These are phyloP conservation scores for Erodium trifolium DNA, from an alignment of 441 rosid genomes.

Conservation along the genomic window DNA sequence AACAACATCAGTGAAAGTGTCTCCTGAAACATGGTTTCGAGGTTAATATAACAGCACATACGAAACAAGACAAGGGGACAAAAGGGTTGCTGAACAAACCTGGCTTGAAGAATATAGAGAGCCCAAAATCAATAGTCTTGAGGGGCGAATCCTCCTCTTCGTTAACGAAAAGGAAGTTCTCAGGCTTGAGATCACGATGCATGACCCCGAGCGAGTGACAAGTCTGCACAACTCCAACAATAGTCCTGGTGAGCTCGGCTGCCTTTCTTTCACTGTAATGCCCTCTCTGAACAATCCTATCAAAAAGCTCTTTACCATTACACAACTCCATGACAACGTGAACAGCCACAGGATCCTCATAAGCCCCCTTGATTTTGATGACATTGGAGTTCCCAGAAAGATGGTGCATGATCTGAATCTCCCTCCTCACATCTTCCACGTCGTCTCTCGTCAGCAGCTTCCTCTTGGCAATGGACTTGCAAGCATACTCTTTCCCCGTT, in stretches of 20 bases:
- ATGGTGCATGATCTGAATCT: constrained; percentile 9
- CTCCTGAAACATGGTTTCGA: constrained; percentile 35
- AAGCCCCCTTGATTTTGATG: background rate
- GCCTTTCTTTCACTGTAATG: constrained; percentile 1
- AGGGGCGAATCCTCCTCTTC: constrained; percentile 4
- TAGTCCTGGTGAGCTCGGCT: too few relatives aligned
- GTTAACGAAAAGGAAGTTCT: background rate
- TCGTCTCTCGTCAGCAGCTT: background rate
- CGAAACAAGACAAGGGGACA: too few relatives aligned
- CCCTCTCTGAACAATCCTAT: constrained; percentile 3
- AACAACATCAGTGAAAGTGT: constrained; percentile 76
- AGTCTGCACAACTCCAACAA: too few relatives aligned
- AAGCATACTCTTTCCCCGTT: background rate
- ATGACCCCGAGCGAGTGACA: too few relatives aligned
- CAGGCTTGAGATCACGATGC: too few relatives aligned
- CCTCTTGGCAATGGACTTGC: constrained; percentile 6
- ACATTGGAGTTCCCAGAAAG: background rate
- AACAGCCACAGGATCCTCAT: background rate
- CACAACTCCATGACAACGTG: constrained; percentile 1
- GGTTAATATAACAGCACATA: background rate
- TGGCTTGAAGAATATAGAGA: background rate
- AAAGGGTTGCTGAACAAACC: background rate
- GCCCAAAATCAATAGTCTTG: background rate
- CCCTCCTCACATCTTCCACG: constrained; percentile 8
- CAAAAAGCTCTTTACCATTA: background rate